These are phyloP conservation scores for Silene latifolia DNA, from an alignment of 148 eudicot genomes.

Conservation along the genomic window DNA sequence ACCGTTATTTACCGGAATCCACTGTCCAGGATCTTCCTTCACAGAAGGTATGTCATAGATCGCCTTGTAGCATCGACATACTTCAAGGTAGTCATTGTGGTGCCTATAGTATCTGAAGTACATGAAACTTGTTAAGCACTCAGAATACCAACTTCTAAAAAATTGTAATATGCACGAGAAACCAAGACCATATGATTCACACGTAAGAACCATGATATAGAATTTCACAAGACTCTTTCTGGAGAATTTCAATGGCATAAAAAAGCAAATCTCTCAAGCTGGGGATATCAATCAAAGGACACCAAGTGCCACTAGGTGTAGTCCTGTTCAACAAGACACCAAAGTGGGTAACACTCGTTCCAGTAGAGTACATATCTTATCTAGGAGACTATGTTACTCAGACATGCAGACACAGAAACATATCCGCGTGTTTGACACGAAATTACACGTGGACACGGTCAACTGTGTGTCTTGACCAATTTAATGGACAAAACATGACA, in stretches of 20 bases:
- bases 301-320: too few relatives aligned
- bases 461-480: too few relatives aligned
- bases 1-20: constrained; percentile 56
- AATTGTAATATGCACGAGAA: too few relatives aligned
- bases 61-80: constrained; percentile 79
- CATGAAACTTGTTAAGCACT: neutral
- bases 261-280: neutral
- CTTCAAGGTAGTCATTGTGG: constrained; percentile 77
- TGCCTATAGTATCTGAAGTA: constrained; percentile 55
- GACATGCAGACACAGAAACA: too few relatives aligned
- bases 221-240: neutral
- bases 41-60: constrained; percentile 81
- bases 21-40: constrained; percentile 61
- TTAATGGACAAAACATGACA: too few relatives aligned
- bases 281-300: too few relatives aligned
- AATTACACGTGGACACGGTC: too few relatives aligned
- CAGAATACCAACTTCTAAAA: neutral
- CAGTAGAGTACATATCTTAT: too few relatives aligned
- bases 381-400: too few relatives aligned
- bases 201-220: neutral
- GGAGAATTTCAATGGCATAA: neutral
- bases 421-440: too few relatives aligned
- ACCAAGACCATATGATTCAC: neutral
- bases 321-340: too few relatives aligned
- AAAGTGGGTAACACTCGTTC: too few relatives aligned